Conservation (phyloP, 1,284 basidiomycete species). For the Sanghuangporus sanghuang region DNA sequence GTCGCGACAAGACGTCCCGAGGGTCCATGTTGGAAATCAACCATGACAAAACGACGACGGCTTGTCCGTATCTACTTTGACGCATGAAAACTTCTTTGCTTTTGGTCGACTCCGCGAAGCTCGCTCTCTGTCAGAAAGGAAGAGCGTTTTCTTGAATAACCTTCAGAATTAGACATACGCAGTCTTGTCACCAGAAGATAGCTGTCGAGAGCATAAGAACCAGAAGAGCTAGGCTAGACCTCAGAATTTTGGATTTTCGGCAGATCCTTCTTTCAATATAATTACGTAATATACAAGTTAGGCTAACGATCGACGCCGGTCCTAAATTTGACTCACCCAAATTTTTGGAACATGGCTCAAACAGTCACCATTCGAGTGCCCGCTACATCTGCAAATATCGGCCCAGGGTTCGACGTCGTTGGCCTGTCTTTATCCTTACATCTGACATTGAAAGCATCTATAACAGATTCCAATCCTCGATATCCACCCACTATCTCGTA, state of each 20-base stretch:
- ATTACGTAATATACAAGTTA: not conserved
- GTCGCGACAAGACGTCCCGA: not conserved
- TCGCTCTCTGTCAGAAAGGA: not conserved
- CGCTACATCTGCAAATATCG: constrained; percentile 97
- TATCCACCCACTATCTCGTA: constrained; percentile 69
- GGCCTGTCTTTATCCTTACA: constrained; percentile 92
- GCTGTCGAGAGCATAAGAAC: not conserved
- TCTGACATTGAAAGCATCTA: constrained; percentile 71
- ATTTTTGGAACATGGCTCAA: constrained; percentile 9
- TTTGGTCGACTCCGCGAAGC: not conserved
- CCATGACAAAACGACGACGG: too few species aligned
- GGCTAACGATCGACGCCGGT: not conserved
- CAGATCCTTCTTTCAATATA: not conserved
- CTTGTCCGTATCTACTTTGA: not conserved
- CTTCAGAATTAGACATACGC: not conserved
- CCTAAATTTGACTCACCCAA: not conserved
- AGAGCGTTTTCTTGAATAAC: not conserved
- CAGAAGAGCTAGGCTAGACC: not conserved
- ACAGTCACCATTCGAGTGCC: constrained; percentile 79
- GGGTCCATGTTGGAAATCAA: not conserved
- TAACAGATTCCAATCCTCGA: constrained; percentile 28
- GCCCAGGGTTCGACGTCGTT: constrained; percentile 98
- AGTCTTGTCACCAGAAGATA: not conserved
- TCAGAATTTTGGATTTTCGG: too few species aligned
- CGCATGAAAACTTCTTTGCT: not conserved